Conservation (phyloP, 306 rosid genomes). For the Medicago arabica region DNA sequence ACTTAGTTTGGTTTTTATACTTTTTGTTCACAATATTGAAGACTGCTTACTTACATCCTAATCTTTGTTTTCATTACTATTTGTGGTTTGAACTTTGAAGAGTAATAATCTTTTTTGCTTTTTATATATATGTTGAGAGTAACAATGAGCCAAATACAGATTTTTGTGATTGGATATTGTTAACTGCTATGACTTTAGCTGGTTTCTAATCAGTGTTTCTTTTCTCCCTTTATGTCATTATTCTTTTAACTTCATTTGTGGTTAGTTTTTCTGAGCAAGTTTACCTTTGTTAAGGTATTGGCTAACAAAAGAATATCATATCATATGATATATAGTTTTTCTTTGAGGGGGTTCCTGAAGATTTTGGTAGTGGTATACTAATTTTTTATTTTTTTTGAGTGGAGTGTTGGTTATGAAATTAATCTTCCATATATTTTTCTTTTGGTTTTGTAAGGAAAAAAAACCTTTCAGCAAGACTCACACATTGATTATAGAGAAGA, state of each 20-base stretch:
- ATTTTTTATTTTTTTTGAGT: no score
- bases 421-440: no score
- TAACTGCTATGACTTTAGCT: constrained; percentile 22
- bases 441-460: no score
- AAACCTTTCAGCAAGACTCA: no score
- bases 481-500: no score
- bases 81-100: constrained; percentile 8
- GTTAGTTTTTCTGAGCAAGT: neutral
- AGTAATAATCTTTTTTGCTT: constrained; percentile 22
- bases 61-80: constrained; percentile 28
- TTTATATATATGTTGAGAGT: neutral
- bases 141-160: constrained; percentile 12
- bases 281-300: neutral
- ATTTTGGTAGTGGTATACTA: no score
- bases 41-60: constrained; percentile 32
- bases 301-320: neutral
- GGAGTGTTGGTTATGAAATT: no score
- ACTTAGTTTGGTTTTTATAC: constrained; percentile 50
- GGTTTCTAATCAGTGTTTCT: constrained; percentile 18
- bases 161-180: constrained; percentile 34
- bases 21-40: constrained; percentile 8
- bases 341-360: no score
- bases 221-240: constrained; percentile 24
- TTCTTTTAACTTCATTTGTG: neutral
- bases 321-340: no score